Evolutionary conservation across 2,329 filamentous ascomycete genomes (phyloP).

Genomic region (Orbilia ellipsospora): DNA sequence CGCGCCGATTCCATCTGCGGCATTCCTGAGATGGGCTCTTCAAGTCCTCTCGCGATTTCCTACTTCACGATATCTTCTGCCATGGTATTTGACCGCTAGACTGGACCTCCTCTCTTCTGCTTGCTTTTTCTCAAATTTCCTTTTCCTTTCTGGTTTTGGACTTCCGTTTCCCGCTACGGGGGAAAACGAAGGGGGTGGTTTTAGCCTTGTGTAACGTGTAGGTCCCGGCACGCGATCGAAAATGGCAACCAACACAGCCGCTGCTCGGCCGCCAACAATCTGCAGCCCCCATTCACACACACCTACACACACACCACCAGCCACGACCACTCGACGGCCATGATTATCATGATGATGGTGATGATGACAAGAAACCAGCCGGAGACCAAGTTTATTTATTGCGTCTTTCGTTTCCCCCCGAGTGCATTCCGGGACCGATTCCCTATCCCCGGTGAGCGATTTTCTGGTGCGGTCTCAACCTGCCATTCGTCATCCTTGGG

Average conservation of each 20-base stretch:
- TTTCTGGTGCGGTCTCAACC: neutral
- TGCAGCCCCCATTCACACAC: too few species aligned
- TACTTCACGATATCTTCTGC: too few species aligned
- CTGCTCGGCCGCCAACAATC: neutral
- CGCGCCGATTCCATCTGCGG: neutral
- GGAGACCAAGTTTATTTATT: neutral
- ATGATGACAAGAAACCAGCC: neutral
- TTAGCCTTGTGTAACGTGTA: slow-evolving; percentile 40
- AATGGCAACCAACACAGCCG: neutral
- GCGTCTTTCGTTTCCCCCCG: neutral
- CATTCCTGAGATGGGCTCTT: too few species aligned
- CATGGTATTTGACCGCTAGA: too few species aligned
- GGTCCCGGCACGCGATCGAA: slow-evolving; percentile 10
- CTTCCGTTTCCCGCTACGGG: neutral
- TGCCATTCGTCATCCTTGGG: neutral
- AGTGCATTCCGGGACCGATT: slow-evolving; percentile 5
- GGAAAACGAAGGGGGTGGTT: neutral
- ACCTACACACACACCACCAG: too few species aligned
- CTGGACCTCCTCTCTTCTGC: neutral
- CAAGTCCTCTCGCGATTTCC: too few species aligned
- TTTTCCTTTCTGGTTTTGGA: neutral
- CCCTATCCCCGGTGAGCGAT: slow-evolving; percentile 16
- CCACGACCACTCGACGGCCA: neutral
- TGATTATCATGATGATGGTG: neutral
- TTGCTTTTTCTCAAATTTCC: neutral